These are phyloP conservation scores for Kitagawia praeruptora DNA, from an alignment of 129 eudicot genomes.

Conservation along the genomic window DNA sequence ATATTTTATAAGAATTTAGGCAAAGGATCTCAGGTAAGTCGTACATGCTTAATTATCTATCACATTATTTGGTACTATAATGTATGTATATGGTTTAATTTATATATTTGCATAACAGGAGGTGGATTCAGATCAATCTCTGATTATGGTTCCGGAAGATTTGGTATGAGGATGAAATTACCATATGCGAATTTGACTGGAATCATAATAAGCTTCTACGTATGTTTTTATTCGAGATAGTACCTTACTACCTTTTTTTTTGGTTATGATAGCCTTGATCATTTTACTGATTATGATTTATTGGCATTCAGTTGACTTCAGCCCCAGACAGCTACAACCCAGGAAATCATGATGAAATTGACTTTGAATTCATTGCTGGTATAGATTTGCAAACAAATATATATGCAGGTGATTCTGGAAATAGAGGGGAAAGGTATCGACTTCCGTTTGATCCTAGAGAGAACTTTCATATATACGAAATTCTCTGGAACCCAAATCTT, in stretches of 20 bases:
- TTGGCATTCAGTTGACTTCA: conserved; percentile 2
- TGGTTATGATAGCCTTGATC: neutral
- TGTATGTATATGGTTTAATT: neutral
- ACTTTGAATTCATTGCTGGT: conserved; percentile 14
- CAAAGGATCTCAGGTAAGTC: too few relatives aligned
- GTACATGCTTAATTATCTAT: neutral
- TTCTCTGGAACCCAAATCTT: conserved; percentile 8
- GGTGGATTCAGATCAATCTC: neutral
- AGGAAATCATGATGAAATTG: conserved; percentile 9
- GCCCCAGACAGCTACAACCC: too few relatives aligned
- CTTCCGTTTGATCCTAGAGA: conserved; percentile 20
- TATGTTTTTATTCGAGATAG: neutral
- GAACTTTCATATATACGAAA: conserved; percentile 16
- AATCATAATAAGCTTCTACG: conserved; percentile 5
- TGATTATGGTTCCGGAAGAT: conserved; percentile 1
- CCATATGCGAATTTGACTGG: conserved; percentile 5
- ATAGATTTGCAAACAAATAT: conserved; percentile 6
- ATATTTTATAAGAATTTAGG: too few relatives aligned
- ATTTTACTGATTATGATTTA: neutral
- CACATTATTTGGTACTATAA: neutral
- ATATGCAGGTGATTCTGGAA: conserved; percentile 11
- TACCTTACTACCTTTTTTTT: too few relatives aligned
- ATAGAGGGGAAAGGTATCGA: conserved; percentile 6
- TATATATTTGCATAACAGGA: too few relatives aligned
- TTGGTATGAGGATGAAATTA: conserved; percentile 12